These are phyloP conservation scores for Trichoderma aggressivum DNA, from an alignment of 2,329 filamentous ascomycete species.

Conservation along the genomic window DNA sequence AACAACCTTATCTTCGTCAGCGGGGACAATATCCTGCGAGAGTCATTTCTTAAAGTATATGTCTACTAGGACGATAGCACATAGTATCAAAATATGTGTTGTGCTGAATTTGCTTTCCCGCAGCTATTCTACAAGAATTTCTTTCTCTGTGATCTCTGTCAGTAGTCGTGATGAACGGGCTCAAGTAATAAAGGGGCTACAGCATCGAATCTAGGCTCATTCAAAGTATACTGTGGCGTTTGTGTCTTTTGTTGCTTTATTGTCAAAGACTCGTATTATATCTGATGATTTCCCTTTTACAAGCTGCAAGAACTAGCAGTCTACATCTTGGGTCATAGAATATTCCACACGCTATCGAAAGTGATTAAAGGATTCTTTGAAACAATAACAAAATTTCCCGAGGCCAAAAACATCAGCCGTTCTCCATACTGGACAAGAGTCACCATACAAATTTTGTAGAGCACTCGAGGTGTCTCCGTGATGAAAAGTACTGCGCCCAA, in stretches of 20 bases:
- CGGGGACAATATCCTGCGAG: too few species aligned
- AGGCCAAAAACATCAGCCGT: background rate
- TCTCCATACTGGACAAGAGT: background rate
- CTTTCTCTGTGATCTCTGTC: too few species aligned
- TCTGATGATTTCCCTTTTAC: background rate
- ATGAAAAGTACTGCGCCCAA: background rate
- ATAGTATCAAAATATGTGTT: too few species aligned
- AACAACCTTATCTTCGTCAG: too few species aligned
- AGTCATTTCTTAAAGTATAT: too few species aligned
- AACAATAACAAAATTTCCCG: background rate
- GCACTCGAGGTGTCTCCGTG: background rate
- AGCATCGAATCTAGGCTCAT: too few species aligned
- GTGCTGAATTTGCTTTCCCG: too few species aligned
- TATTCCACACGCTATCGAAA: background rate
- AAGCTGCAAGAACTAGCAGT: background rate
- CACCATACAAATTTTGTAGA: background rate
- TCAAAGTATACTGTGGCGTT: background rate
- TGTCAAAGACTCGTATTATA: background rate
- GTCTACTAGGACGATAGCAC: too few species aligned
- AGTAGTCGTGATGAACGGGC: too few species aligned
- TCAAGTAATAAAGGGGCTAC: too few species aligned
- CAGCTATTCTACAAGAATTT: too few species aligned
- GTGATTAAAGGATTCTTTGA: background rate
- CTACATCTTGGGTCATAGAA: background rate
- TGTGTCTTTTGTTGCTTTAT: background rate